Conservation (phyloP, 2,329 filamentous ascomycete genomes). For the Hypoxylon sp. region DNA sequence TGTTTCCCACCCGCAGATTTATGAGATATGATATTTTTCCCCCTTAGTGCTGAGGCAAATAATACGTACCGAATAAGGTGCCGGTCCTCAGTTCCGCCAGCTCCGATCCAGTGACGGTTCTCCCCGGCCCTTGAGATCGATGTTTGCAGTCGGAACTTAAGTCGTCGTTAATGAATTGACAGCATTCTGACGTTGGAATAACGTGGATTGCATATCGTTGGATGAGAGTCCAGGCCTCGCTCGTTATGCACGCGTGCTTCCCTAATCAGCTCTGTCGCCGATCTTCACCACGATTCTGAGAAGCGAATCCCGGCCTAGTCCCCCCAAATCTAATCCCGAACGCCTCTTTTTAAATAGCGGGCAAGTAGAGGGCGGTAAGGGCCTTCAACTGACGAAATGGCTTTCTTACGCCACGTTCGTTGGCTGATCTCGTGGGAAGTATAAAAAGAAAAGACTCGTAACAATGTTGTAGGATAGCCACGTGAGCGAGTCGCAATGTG, state of each 20-base stretch:
- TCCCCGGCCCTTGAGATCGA: conserved; percentile 21
- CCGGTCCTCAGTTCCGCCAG: conserved; percentile 30
- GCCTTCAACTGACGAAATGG: conserved; percentile 23
- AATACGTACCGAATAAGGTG: conserved; percentile 35
- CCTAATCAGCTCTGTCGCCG: conserved; percentile 25
- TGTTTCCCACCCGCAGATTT: conserved; percentile 35
- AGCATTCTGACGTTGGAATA: conserved; percentile 41
- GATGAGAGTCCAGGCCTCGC: conserved; percentile 39
- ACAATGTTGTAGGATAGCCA: conserved; percentile 28
- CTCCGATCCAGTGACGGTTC: conserved; percentile 39
- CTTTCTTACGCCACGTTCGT: conserved; percentile 26
- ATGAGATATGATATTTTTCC: conserved; percentile 41
- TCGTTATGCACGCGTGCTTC: conserved; percentile 13
- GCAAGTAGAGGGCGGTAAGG: conserved; percentile 16
- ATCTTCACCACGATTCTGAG: conserved; percentile 31
- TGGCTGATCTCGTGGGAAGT: conserved; percentile 13
- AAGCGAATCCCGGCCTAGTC: conserved; percentile 15
- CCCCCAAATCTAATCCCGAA: conserved; percentile 19
- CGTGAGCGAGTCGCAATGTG: conserved; percentile 40
- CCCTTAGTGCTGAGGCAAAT: conserved; percentile 39
- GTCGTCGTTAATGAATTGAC: conserved; percentile 30
- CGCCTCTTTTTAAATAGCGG: conserved; percentile 20
- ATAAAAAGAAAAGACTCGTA: conserved; percentile 10
- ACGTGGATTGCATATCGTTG: conserved; percentile 30
- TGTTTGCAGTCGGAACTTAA: conserved; percentile 18